These are phyloP conservation scores for Davidsoniella australis DNA, from an alignment of 2,329 filamentous ascomycete species.

Conservation along the genomic window DNA sequence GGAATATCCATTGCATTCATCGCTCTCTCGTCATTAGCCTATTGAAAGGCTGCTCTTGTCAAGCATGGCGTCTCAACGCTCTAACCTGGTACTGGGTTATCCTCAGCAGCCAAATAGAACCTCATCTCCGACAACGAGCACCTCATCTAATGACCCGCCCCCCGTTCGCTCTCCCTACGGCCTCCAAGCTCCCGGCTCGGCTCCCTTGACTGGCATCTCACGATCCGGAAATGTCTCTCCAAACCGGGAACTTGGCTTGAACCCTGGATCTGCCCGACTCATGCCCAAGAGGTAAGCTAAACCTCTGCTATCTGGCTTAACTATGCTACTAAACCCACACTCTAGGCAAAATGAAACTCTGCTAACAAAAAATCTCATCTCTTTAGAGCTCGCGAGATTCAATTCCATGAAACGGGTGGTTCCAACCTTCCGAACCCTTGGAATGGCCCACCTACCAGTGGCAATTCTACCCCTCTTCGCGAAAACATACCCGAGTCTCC, in stretches of 20 bases:
- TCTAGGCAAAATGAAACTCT: neutral
- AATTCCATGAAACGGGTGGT: slow-evolving; percentile 79
- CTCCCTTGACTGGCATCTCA: slow-evolving; percentile 41
- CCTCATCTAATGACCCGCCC: slow-evolving; percentile 61
- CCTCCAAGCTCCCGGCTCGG: slow-evolving; percentile 39
- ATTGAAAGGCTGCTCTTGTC: neutral
- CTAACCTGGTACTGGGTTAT: slow-evolving; percentile 50
- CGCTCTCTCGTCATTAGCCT: neutral
- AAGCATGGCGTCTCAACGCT: slow-evolving; percentile 8
- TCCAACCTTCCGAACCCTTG: slow-evolving; percentile 56
- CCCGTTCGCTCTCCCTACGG: slow-evolving; percentile 57
- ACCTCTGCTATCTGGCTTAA: too few relatives aligned
- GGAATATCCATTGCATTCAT: slow-evolving; percentile 4
- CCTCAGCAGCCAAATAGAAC: slow-evolving; percentile 45
- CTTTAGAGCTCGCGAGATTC: slow-evolving; percentile 76
- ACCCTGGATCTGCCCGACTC: slow-evolving; percentile 47
- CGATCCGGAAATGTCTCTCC: slow-evolving; percentile 89
- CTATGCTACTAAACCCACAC: neutral
- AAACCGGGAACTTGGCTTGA: slow-evolving; percentile 57
- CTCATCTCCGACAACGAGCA: slow-evolving; percentile 62
- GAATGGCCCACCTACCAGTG: slow-evolving; percentile 92
- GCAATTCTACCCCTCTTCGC: slow-evolving; percentile 85
- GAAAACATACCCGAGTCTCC: slow-evolving; percentile 97
- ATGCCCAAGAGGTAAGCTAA: slow-evolving; percentile 78
- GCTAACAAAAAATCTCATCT: neutral